These are phyloP conservation scores for Teunomyces panamensis DNA, from an alignment of 805 yeast genomes.

Conservation along the genomic window DNA sequence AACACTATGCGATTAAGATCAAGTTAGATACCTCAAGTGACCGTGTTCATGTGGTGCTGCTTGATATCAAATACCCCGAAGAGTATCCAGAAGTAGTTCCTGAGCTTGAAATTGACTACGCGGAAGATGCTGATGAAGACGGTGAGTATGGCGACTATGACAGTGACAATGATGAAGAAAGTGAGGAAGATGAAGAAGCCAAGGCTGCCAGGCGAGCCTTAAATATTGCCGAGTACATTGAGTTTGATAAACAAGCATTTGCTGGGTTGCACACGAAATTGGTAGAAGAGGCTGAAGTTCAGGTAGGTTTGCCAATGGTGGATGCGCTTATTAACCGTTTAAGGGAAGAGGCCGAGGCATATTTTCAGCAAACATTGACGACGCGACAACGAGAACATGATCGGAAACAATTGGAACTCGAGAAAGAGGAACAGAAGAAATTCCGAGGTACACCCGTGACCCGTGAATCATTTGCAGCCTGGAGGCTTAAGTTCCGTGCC, in stretches of 20 bases:
- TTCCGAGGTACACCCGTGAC: conserved; percentile 91
- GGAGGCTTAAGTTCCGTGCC: conserved; percentile 71
- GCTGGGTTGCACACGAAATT: conserved; percentile 37
- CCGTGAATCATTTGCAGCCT: conserved; percentile 60
- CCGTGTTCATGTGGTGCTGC: conserved; percentile 51
- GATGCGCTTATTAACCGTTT: conserved; percentile 74
- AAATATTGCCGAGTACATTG: conserved; percentile 56
- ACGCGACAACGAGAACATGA: conserved; percentile 57
- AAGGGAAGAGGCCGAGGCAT: conserved; percentile 76
- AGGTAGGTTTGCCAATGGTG: conserved; percentile 88
- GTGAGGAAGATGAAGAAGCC: conserved; percentile 40
- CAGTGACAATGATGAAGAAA: conserved; percentile 38
- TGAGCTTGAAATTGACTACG: conserved; percentile 40
- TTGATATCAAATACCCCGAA: conserved; percentile 71
- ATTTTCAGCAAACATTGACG: conserved; percentile 58
- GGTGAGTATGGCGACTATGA: conserved; percentile 28
- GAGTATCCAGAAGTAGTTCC: conserved; percentile 83
- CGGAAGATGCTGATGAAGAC: conserved; percentile 21
- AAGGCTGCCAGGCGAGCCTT: conserved; percentile 37
- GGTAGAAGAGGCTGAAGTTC: conserved; percentile 65
- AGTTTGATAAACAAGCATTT: conserved; percentile 50
- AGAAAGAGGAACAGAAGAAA: conserved; percentile 82
- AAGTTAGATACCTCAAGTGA: conserved; percentile 66
- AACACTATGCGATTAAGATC: conserved; percentile 56
- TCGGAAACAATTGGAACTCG: conserved; percentile 57